Base-by-base conservation (phyloP, 2,329 filamentous ascomycete species). In the Colletotrichum sp. region DNA sequence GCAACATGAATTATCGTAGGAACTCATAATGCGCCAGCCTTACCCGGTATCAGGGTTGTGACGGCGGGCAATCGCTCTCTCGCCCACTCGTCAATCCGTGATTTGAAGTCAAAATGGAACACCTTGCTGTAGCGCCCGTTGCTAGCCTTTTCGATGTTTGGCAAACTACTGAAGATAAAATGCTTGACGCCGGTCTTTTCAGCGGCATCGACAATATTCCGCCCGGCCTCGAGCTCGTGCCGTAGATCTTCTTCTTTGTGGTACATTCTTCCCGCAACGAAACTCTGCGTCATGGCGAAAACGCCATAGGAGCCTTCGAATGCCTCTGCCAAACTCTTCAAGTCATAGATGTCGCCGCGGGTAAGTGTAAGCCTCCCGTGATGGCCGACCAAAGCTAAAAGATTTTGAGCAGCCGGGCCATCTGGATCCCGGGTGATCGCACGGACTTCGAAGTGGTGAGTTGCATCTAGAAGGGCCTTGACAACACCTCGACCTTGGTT, bases 111-210 rank as follows among this genome's bases (percentile, higher is more conserved):
- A 8, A 72, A 34, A 52, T 72, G 71, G 30, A 29, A 30, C 27
- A 72, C 19, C 63, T 49, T 49, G 44, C 44, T 7, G 49, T 34
- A 69, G 25, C 27, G 29, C 8, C 70, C 52, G 6, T 30, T 25
- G 32, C n/a, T 72, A 19, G 63, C 52, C 12, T 68, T 22, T 9
- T 25, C 29, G 29, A 66, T 52, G 55, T 72, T 32, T 8, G 64
- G 63, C 30, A 72, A 16, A 15, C 63, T 68, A n/a, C 63, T 59
- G 63, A 72, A 72, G n/a, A 72, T 34, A 15, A 72, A 69, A 32
- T 72, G 71, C 64, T 62, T 25, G 49, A 72, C 32, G 7, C 64
- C 64, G 13, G 63, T 12, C 22, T 44, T 32, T 34, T 52, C 61
- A 19, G 71, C 71, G 5, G 71, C 71, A 15, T 22, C 19, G 44